Percentiles rank a stretch among this genome's conserved stretches.
These are phyloP conservation scores for Ascochyta lentis DNA, from an alignment of 2,329 filamentous ascomycete genomes.

Conservation along the genomic window DNA sequence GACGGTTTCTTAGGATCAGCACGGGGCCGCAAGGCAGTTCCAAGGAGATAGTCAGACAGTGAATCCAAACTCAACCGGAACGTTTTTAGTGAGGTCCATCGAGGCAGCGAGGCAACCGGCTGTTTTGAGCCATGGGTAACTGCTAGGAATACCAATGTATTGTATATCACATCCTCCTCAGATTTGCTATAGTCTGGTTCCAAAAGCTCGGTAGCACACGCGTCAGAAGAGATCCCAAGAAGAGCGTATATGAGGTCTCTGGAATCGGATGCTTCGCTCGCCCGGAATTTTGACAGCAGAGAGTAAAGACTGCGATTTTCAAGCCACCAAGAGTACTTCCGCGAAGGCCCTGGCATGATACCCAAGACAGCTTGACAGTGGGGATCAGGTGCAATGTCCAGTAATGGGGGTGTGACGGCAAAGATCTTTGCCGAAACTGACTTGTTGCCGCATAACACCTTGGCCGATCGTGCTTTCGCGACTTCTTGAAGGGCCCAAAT, in stretches of 20 bases:
- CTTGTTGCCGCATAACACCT: constrained; percentile 15
- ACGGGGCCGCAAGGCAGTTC: no score
- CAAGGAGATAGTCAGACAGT: no score
- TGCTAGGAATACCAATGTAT: neutral
- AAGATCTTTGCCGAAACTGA: constrained; percentile 22
- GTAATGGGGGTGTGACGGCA: constrained; percentile 10
- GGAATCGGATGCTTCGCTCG: constrained; percentile 24
- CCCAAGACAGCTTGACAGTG: constrained; percentile 29
- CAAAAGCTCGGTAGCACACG: neutral
- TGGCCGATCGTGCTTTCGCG: constrained; percentile 25
- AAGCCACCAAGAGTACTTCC: constrained; percentile 28
- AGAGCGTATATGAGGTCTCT: constrained; percentile 32
- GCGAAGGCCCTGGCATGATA: constrained; percentile 26
- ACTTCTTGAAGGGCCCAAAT: constrained; percentile 35
- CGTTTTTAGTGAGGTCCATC: neutral
- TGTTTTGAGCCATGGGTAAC: neutral
- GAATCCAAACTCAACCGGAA: no score
- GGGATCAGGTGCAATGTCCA: neutral
- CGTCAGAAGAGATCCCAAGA: constrained; percentile 28
- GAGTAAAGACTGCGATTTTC: constrained; percentile 21
- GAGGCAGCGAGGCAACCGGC: neutral
- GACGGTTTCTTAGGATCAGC: no score
- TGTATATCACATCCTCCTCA: neutral
- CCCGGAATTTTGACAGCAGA: constrained; percentile 23
- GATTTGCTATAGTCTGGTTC: neutral